A percentile compares a stretch with the other conserved stretches of the same genome.
phyloP scores from a whole-genome alignment of 2,329 filamentous ascomycete genomes.

The Xylaria sp. region DNA sequence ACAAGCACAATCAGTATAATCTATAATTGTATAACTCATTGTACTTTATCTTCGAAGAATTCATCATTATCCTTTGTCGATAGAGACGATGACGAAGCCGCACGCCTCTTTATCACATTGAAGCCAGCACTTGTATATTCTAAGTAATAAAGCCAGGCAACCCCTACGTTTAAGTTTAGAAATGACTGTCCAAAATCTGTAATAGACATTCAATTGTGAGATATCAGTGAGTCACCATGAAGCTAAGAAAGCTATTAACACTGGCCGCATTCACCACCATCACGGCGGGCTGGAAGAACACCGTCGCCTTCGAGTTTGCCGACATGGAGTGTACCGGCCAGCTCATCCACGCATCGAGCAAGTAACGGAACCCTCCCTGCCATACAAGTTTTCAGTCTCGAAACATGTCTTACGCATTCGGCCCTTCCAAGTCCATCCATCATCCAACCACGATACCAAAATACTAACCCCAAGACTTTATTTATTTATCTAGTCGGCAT shows the following conservation, averaged over 20 bases:
- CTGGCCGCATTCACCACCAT: conserved; percentile 1
- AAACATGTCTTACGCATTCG: neutral
- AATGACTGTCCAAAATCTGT: neutral
- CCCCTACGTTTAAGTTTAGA: neutral
- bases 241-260: conserved; percentile 2
- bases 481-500: neutral
- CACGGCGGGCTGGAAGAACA: conserved; percentile 10
- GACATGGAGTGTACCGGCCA: conserved; percentile 2
- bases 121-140: neutral
- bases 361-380: too few relatives aligned
- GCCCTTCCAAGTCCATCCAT: neutral
- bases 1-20: neutral
- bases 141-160: neutral
- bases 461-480: neutral
- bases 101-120: neutral
- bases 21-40: neutral
- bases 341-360: neutral
- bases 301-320: conserved; percentile 26
- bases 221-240: neutral
- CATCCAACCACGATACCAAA: neutral
- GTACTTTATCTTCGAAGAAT: neutral
- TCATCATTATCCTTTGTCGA: neutral
- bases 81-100: neutral
- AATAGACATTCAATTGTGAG: too few relatives aligned
- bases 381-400: too few relatives aligned